Evolutionary conservation across 768 basidiomycete species (phyloP).

Genomic region (Leccinum boreale): DNA sequence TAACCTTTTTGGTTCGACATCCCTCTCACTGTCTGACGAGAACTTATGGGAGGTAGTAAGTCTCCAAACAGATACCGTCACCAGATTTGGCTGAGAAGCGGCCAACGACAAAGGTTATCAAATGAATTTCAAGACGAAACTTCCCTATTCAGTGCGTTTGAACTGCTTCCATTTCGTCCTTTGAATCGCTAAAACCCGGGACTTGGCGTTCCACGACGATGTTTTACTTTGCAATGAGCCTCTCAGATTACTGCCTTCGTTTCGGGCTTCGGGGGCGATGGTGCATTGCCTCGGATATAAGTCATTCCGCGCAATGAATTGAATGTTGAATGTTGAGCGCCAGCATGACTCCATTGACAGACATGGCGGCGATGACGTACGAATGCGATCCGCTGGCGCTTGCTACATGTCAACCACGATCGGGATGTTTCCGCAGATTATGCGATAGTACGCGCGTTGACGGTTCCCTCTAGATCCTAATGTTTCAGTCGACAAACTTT

Average conservation of each 20-base stretch:
- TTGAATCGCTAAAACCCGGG: neutral
- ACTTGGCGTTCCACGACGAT: neutral
- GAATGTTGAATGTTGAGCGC: neutral
- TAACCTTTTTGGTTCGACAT: neutral
- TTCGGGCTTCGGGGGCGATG: neutral
- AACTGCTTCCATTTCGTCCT: neutral
- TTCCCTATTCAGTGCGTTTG: neutral
- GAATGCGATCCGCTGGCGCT: neutral
- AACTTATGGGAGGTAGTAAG: neutral
- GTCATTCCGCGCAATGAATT: neutral
- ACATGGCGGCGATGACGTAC: slow-evolving; percentile 3
- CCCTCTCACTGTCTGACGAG: neutral
- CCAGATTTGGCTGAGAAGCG: neutral
- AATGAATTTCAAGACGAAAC: neutral
- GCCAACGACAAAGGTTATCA: neutral
- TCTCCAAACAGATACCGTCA: neutral
- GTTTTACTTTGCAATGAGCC: slow-evolving; percentile 6
- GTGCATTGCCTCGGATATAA: neutral
- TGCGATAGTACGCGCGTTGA: neutral
- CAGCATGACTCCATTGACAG: neutral
- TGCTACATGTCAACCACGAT: slow-evolving; percentile 5
- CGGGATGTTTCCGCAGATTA: neutral
- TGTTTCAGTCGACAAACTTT: slow-evolving; percentile 15
- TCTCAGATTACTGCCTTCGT: neutral
- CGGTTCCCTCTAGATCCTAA: neutral